Evolutionary conservation across 208 protist genomes (phyloP), one percentile per base, ranked within the genome.

Genomic region (Ichthyophonus hoferi): DNA sequence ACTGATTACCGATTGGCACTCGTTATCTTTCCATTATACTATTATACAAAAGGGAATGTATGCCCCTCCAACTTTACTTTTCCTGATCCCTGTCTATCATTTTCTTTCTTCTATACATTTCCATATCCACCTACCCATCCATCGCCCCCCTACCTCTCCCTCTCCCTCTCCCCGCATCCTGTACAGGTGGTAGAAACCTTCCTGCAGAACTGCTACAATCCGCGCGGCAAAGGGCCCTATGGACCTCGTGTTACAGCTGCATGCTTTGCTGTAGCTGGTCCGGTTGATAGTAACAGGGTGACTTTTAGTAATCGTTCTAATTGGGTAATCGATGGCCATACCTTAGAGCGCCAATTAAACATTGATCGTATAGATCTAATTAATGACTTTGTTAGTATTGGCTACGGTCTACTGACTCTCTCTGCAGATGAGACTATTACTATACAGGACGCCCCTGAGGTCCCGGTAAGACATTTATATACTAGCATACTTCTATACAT

Each of bases 251-350:
- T 88, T 39, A 14, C 35, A 2, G 67, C 35, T 17, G 87, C 87
- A 31, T 78, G 58, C 24, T 81, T 89, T 17, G 87, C 87, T 7
- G 87, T 89, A 12, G 35, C 87, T 33, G 87, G 87, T 33, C 87
- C 87, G 12, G 87, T 89, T 33, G 67, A 82, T 83, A 83, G 79
- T 50, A 81, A 81, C 43, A 2, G 31, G 85, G 85, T 81, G 37
- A 40, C 34, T 2, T 81, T 88, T 33, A 42, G 37, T n/a, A 90
- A 86, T 76, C 88, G 34, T 31, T 50, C 50, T n/a, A 82, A 42
- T 31, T 91, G 89, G 89, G 85, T 43, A 12, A 90, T 91, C 81
- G 86, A 77, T 33, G 89, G 37, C 2, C n/a, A 86, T 2, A 42
- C 31, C 1, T 85, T 91, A 1, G n/a, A 78, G 43, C 42, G 38